A percentile compares a stretch with the other conserved stretches of the same genome.
phyloP scores from a whole-genome alignment of 768 basidiomycete genomes.

The Leccinum uliginosum region DNA sequence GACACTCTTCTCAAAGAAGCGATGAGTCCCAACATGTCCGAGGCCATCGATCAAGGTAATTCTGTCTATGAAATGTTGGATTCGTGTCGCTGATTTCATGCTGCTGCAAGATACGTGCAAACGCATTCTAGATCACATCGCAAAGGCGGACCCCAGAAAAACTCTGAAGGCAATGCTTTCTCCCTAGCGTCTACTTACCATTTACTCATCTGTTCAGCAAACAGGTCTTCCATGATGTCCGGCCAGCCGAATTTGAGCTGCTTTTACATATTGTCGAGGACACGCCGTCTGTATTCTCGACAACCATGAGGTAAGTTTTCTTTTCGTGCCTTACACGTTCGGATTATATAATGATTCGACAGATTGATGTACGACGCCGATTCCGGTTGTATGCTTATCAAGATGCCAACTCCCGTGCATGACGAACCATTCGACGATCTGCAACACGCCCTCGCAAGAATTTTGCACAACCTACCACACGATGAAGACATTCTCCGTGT shows the following conservation, averaged over 20 bases:
- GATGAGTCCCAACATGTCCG: background rate
- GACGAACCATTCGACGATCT: background rate
- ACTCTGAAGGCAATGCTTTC: background rate
- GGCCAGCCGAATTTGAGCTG: background rate
- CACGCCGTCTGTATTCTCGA: background rate
- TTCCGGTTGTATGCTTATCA: background rate
- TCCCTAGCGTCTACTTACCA: background rate
- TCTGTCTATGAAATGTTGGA: background rate
- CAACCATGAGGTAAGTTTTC: background rate
- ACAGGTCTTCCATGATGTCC: background rate
- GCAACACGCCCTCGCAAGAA: background rate
- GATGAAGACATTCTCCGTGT: too few species aligned
- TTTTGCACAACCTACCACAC: too few species aligned
- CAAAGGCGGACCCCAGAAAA: background rate
- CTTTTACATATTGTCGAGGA: background rate
- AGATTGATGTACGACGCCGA: background rate
- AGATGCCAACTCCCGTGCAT: background rate
- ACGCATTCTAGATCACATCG: background rate
- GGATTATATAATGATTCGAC: background rate
- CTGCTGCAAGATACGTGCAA: background rate
- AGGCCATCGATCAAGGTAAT: background rate
- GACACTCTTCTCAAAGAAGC: background rate
- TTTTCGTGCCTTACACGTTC: background rate
- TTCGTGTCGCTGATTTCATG: background rate
- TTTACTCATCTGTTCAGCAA: background rate